Conservation (phyloP, 306 rosid genomes). For the Styphnolobium japonicum region DNA sequence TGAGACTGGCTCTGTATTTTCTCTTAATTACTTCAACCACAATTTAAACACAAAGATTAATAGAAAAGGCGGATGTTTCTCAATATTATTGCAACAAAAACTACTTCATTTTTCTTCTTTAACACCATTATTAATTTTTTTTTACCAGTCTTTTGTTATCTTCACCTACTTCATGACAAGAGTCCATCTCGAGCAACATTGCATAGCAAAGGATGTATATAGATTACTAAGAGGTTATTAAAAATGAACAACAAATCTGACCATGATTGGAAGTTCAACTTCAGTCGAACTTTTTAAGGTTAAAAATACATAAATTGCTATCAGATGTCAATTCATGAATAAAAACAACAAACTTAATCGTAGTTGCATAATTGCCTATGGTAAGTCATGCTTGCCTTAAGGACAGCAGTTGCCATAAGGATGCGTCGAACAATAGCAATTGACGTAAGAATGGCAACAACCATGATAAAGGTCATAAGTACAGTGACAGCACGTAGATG, state of each 20-base stretch:
- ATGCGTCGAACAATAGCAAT: constrained; percentile 90
- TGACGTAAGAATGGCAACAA: constrained; percentile 81
- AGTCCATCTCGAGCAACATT: neutral
- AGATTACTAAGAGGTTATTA: neutral
- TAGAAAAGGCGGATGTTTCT: neutral
- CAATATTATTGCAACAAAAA: neutral
- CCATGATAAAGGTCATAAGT: constrained; percentile 76
- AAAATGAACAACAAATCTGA: neutral
- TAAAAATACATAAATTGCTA: neutral
- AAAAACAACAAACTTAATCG: constrained; percentile 4
- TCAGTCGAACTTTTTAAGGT: neutral
- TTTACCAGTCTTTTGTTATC: neutral
- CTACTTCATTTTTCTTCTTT: neutral
- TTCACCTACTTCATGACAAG: neutral
- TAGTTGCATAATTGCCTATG: constrained; percentile 5
- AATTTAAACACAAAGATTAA: neutral
- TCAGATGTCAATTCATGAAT: neutral
- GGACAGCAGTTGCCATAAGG: constrained; percentile 94
- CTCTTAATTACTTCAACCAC: neutral
- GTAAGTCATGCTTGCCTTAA: constrained; percentile 63
- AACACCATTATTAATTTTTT: neutral
- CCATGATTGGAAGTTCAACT: neutral
- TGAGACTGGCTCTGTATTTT: neutral
- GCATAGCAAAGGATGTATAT: neutral
- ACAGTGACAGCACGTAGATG: constrained; percentile 77